Conservation (phyloP, 371 early-diverging fungal genomes). For the Sporodiniella umbellata region DNA sequence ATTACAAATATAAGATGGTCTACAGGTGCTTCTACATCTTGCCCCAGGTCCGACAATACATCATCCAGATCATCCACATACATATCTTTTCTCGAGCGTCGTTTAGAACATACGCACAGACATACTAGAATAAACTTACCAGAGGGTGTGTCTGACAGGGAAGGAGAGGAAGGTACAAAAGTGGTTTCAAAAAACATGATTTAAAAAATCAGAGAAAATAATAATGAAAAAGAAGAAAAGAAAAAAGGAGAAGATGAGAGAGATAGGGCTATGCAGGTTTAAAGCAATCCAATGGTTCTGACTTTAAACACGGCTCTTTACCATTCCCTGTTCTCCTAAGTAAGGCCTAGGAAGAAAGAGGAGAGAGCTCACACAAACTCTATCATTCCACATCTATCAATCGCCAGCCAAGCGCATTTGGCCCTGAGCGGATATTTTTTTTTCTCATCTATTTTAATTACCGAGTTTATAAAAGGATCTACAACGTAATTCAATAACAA, state of each 20-base stretch:
- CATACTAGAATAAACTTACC: constrained; percentile 7
- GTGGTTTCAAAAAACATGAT: constrained; percentile 48
- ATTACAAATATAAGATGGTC: constrained; percentile 57
- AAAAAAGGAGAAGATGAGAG: constrained; percentile 1
- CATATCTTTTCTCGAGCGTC: not conserved
- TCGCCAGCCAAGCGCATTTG: too few species aligned
- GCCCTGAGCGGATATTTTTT: too few species aligned
- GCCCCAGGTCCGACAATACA: not conserved
- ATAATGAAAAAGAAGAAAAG: constrained; percentile 2
- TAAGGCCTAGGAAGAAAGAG: too few species aligned
- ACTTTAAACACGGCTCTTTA: not conserved
- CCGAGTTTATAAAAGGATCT: too few species aligned
- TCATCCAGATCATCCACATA: not conserved
- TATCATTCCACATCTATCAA: too few species aligned
- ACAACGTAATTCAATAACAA: too few species aligned
- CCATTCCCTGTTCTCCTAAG: too few species aligned
- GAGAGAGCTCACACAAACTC: too few species aligned
- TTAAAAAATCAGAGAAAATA: not conserved
- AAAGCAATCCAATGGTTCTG: not conserved
- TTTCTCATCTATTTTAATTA: too few species aligned
- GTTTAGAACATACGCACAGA: too few species aligned
- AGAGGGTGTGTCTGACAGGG: constrained; percentile 25
- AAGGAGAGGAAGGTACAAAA: constrained; percentile 38
- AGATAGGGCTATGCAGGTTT: not conserved
- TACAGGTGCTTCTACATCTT: constrained; percentile 25